Percentiles rank a stretch among this genome's conserved stretches.
Evolutionary conservation across 176 grass and related monocot species (phyloP).

Genomic region (Oryza nivara): DNA sequence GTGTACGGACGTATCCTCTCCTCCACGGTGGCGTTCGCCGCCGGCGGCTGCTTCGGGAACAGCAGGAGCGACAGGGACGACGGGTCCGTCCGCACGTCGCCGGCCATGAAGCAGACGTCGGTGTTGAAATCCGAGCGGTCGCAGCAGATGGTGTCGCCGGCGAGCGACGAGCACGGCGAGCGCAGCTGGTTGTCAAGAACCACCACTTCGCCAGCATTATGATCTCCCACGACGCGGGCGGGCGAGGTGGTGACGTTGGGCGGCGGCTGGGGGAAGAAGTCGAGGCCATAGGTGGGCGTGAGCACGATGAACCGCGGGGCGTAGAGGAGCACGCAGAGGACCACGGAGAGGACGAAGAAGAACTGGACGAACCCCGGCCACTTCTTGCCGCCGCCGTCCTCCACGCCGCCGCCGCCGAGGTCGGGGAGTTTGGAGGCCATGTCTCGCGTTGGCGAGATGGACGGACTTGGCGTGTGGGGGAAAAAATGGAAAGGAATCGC

Average conservation of each 20-base stretch:
- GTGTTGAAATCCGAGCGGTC: constrained; percentile 64
- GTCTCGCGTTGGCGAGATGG: background rate
- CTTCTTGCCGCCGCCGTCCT: constrained; percentile 28
- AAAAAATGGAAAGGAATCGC: background rate
- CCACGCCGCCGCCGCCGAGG: background rate
- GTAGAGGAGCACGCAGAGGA: constrained; percentile 54
- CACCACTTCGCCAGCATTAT: background rate
- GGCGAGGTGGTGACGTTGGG: no score
- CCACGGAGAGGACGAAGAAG: constrained; percentile 53
- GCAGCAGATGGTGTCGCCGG: constrained; percentile 60
- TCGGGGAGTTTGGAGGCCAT: constrained; percentile 4
- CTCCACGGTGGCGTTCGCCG: constrained; percentile 17
- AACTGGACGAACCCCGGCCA: constrained; percentile 34
- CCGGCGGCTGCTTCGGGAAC: background rate
- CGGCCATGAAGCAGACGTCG: constrained; percentile 84
- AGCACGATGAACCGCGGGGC: constrained; percentile 28
- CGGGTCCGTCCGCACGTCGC: constrained; percentile 68
- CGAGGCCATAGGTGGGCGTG: background rate
- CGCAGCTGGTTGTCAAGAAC: constrained; percentile 47
- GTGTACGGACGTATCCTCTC: constrained; percentile 67
- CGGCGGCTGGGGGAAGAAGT: background rate
- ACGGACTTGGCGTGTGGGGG: background rate
- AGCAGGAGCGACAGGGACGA: constrained; percentile 51
- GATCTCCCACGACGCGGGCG: no score
- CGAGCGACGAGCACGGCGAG: constrained; percentile 51